Evolutionary conservation across 2,329 filamentous ascomycete species (phyloP), one percentile per base, ranked within the genome.

Genomic region (Metarhizium brunneum): DNA sequence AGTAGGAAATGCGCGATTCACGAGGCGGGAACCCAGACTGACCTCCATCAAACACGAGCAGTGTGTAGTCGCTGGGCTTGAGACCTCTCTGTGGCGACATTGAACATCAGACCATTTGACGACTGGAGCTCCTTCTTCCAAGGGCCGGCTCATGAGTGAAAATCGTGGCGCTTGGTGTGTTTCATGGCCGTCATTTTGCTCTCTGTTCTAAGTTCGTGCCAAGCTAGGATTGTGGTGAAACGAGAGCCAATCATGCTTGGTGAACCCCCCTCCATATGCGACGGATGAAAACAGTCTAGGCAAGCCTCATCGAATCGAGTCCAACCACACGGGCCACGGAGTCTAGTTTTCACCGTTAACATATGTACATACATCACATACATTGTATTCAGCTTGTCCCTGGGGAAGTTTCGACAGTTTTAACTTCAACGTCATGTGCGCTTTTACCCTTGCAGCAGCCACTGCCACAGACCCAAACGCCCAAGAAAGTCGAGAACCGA

Each of bases 201-300:
- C 7, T 25, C 6, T 47, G 45, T 30, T 29, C 20, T 30, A 29
- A 30, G 45, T 16, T 40, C 25, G 25, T 30, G 16, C 20, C 10
- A 29, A 11, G 45, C 14, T 48, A 25, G 11, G 45, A 30, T 52
- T 35, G 4, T 51, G 42, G 48, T 55, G 48, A 40, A 36, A 47
- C 48, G 4, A 20, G 30, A 52, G 54, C 54, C 54, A 56, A 50
- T 56, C 54, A 29, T 52, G 43, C 38, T 25, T 10, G 25, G 30
- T 29, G 13, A 51, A n/a, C 18, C 42, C 43, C 40, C 32, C 48
- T 32, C 16, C 7, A 35, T 16, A 38, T 56, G 50, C 43, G 32
- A 56, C 54, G 2, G 45, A 45, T 4, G 32, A 30, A n/a, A 50
- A n/a, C 13, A 13, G 2, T 4, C 38, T 11, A 20, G 8, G 47